Evolutionary conservation across 371 early-diverging fungal species (phyloP), one percentile per base, ranked within the genome.

Genomic region (Apophysomyces trapeziformis): DNA sequence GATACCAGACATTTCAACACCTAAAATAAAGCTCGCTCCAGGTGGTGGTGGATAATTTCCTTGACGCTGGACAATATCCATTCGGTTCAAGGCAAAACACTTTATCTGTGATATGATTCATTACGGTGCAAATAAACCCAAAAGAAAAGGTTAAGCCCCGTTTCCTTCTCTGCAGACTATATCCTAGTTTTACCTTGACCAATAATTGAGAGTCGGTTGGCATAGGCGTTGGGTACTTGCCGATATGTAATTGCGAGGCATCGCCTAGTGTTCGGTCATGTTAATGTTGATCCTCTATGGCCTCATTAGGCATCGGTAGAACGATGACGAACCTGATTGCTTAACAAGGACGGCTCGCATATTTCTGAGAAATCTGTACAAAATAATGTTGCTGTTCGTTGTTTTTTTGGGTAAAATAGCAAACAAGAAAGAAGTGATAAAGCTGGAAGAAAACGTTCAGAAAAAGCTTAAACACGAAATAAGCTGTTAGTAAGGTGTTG

Each of bases 1-100:
- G 18, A 76, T 76, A 44, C 94, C 94, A 0, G 92, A 77, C 21
- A 91, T 81, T 73, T 94, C 93, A 11, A 92, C 90, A 38, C 94
- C 94, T 14, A 94, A 76, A 58, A 92, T 87, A 7, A 76, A 69
- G 37, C 90, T 86, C 4, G 83, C 90, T 26, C 82, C 86, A 0
- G 82, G 69, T 5, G 92, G 92, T 12, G 85, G 77, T 11, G 92
- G 92, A 61, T 94, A 93, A 18, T 63, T 65, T 1, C 92, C 92
- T 59, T 88, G 75, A 58, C 94, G 86, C 74, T 93, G 93, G 5
- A 85, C 18, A 56, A 90, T 84, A 70, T 94, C 94, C 89, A 92
- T 89, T 12, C 94, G 84, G 67, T 92, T 94, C 60, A 92, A 74
- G 16, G 83, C 90, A 71, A 89, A 89, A 60, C 71, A 75, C 68